phyloP scores from a whole-genome alignment of 2,329 filamentous ascomycete species.

The Clarireedia paspali region DNA sequence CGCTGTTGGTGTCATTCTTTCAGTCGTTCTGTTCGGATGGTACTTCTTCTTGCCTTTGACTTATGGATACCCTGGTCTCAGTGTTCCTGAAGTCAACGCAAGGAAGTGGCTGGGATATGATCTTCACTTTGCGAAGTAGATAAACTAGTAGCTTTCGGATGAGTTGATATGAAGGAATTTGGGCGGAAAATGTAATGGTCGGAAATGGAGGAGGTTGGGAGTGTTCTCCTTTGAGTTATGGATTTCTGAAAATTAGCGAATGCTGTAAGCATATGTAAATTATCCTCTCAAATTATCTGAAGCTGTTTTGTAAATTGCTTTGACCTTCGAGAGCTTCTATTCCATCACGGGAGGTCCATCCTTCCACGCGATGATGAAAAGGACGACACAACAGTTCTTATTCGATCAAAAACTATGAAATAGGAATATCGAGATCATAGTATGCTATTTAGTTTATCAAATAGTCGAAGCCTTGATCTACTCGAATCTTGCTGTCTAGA shows the following conservation, averaged over 20 bases:
- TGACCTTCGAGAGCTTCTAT: not conserved
- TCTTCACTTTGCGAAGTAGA: constrained; percentile 92
- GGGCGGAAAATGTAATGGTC: constrained; percentile 5
- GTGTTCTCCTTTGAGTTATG: constrained; percentile 51
- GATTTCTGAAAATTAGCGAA: constrained; percentile 46
- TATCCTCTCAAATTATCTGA: not conserved
- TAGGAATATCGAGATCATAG: no score
- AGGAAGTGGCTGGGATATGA: constrained; percentile 98
- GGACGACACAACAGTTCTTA: no score
- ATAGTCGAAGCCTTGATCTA: no score
- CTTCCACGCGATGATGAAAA: no score
- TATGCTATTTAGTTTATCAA: no score
- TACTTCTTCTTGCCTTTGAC: constrained; percentile 92
- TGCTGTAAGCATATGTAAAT: constrained; percentile 36
- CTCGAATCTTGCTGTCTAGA: no score
- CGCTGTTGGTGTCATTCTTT: constrained; percentile 62
- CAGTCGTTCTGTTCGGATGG: constrained; percentile 67
- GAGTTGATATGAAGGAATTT: not conserved
- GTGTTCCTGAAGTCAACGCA: constrained; percentile 66
- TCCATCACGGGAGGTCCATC: not conserved
- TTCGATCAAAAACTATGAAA: no score
- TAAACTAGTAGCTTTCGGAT: not conserved
- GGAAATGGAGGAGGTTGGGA: constrained; percentile 45
- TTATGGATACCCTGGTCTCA: constrained; percentile 86
- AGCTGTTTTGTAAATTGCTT: not conserved